Percentiles rank a stretch among this genome's conserved stretches.
Conservation (phyloP, 2,329 filamentous ascomycete species). For the Cladosporium sp. region DNA sequence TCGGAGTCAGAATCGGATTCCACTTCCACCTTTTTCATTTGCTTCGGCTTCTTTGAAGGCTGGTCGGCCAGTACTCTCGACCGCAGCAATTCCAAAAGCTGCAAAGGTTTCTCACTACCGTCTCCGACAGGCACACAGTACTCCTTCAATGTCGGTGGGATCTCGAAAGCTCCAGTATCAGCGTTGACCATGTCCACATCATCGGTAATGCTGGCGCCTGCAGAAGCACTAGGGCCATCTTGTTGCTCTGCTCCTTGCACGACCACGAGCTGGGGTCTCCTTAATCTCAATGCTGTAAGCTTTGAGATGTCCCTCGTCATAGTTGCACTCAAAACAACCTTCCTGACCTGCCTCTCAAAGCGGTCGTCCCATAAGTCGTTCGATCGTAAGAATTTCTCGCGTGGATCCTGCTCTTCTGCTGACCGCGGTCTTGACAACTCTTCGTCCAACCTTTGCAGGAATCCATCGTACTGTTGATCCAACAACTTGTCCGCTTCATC, state of each 20-base stretch:
- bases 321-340: slow-evolving; percentile 84
- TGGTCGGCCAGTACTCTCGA: slow-evolving; percentile 40
- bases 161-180: slow-evolving; percentile 39
- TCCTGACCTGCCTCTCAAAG: slow-evolving; percentile 53
- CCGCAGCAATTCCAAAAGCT: slow-evolving; percentile 71
- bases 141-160: slow-evolving; percentile 51
- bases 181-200: slow-evolving; percentile 18
- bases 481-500: slow-evolving; percentile 92
- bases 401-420: slow-evolving; percentile 22
- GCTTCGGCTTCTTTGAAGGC: neutral
- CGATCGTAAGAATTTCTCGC: slow-evolving; percentile 23
- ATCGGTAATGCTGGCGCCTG: slow-evolving; percentile 13
- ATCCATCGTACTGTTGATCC: slow-evolving; percentile 53
- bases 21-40: slow-evolving; percentile 1
- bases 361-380: slow-evolving; percentile 33
- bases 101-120: slow-evolving; percentile 63
- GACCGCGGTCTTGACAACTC: slow-evolving; percentile 19
- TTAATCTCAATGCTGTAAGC: slow-evolving; percentile 66
- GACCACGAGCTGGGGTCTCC: slow-evolving; percentile 69
- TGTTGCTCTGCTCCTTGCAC: slow-evolving; percentile 52
- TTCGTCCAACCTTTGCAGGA: slow-evolving; percentile 23
- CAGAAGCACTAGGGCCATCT: slow-evolving; percentile 32
- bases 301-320: slow-evolving; percentile 84
- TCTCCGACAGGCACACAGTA: slow-evolving; percentile 46
- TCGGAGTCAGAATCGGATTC: slow-evolving; percentile 21